Evolutionary conservation across 192 early-diverging fungal genomes (phyloP).

Genomic region (Umbelopsis isabellina): DNA sequence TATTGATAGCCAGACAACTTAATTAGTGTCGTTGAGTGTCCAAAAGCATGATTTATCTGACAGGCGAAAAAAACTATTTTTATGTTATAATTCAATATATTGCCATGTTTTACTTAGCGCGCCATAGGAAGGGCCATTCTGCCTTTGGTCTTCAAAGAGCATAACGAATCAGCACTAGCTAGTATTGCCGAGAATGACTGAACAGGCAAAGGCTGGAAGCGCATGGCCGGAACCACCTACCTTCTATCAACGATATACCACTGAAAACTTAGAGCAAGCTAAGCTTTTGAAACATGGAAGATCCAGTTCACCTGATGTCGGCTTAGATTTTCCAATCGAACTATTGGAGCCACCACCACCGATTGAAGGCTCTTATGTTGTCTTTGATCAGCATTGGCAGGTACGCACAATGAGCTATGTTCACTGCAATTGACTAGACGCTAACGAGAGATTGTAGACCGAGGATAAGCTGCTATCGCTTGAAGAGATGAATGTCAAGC

Average conservation of each 20-base stretch:
- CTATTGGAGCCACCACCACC: conserved; percentile 59
- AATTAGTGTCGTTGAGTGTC: too few relatives aligned
- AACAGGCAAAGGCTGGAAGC: conserved; percentile 37
- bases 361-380: conserved; percentile 56
- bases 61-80: too few relatives aligned
- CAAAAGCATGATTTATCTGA: too few relatives aligned
- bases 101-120: too few relatives aligned
- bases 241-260: conserved; percentile 67
- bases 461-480: conserved; percentile 60
- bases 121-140: too few relatives aligned
- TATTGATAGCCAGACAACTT: too few relatives aligned
- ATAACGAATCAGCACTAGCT: neutral
- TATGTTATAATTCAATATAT: too few relatives aligned
- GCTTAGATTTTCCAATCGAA: conserved; percentile 46
- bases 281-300: conserved; percentile 17
- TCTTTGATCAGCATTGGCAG: conserved; percentile 75
- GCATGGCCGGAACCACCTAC: conserved; percentile 71
- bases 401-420: conserved; percentile 37
- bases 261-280: conserved; percentile 55
- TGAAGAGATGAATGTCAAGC: conserved; percentile 63
- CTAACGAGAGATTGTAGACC: conserved; percentile 32
- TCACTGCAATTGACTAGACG: neutral
- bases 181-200: conserved; percentile 9
- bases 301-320: conserved; percentile 9
- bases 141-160: too few relatives aligned